phyloP scores from a whole-genome alignment of 2,329 filamentous ascomycete species.

The Ophiocordyceps camponoti-saundersi region DNA sequence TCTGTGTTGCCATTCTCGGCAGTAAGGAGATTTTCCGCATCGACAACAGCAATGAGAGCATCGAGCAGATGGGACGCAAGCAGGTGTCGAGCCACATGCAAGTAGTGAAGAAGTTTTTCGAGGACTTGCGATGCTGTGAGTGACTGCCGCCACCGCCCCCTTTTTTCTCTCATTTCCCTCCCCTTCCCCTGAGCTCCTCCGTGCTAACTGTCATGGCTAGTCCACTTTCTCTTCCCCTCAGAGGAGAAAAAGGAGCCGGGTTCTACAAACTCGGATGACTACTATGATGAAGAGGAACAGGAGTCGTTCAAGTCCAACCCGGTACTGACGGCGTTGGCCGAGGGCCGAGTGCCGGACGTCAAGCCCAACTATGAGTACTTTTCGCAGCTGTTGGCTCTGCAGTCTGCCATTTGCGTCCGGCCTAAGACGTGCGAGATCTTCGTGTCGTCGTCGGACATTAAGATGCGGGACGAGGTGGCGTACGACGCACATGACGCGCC shows the following conservation, averaged over 20 bases:
- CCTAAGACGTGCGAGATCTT: slow-evolving; percentile 44
- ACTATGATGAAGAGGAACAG: slow-evolving; percentile 23
- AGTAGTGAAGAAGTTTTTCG: slow-evolving; percentile 50
- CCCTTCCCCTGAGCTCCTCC: no score
- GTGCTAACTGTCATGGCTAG: no score
- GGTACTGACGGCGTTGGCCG: slow-evolving; percentile 42
- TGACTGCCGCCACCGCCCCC: slow-evolving; percentile 3
- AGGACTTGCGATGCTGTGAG: slow-evolving; percentile 46
- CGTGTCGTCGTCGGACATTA: slow-evolving; percentile 34
- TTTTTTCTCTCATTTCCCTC: neutral
- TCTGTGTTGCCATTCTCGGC: slow-evolving; percentile 19
- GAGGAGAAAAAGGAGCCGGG: slow-evolving; percentile 37
- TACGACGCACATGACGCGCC: slow-evolving; percentile 24
- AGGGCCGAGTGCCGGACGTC: slow-evolving; percentile 38
- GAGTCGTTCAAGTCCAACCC: slow-evolving; percentile 47
- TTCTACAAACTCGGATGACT: slow-evolving; percentile 44
- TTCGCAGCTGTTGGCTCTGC: slow-evolving; percentile 34
- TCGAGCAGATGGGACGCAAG: slow-evolving; percentile 36
- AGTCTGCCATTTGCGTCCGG: slow-evolving; percentile 33
- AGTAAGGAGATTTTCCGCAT: slow-evolving; percentile 25
- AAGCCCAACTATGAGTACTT: slow-evolving; percentile 47
- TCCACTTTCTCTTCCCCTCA: slow-evolving; percentile 43
- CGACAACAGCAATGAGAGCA: slow-evolving; percentile 25
- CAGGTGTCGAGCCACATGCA: slow-evolving; percentile 57
- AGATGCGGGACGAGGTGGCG: slow-evolving; percentile 29